Percentiles rank a stretch among this genome's conserved stretches.
Evolutionary conservation across 2,329 filamentous ascomycete genomes (phyloP).

Genomic region (Macroventuria anomochaeta): DNA sequence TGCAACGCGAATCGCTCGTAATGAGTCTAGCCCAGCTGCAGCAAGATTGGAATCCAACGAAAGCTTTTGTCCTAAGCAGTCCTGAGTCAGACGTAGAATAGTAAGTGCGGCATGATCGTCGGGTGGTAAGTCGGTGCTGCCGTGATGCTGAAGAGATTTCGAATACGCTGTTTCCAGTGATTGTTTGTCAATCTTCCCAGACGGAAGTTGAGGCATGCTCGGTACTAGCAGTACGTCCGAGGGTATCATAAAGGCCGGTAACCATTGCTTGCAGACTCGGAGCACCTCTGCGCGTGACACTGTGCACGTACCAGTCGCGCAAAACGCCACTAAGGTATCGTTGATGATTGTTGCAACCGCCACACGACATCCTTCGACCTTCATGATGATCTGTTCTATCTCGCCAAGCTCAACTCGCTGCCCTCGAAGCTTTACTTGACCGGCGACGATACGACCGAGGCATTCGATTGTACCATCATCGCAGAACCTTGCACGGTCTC

Average conservation of each 20-base stretch:
- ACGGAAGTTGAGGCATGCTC: constrained; percentile 76
- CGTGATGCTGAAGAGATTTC: constrained; percentile 28
- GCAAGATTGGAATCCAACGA: constrained; percentile 55
- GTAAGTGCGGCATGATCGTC: constrained; percentile 23
- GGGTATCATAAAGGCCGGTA: constrained; percentile 85
- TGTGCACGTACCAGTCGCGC: constrained; percentile 59
- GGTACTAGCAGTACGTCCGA: constrained; percentile 70
- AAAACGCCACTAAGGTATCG: constrained; percentile 77
- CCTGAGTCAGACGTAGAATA: constrained; percentile 53
- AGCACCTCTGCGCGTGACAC: constrained; percentile 57
- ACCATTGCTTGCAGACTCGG: constrained; percentile 71
- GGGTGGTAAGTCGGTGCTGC: constrained; percentile 12
- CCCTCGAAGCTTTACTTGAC: constrained; percentile 86
- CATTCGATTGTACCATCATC: constrained; percentile 78
- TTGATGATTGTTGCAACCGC: constrained; percentile 71
- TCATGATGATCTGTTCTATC: constrained; percentile 47
- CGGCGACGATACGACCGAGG: constrained; percentile 77
- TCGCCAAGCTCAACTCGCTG: constrained; percentile 81
- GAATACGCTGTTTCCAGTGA: constrained; percentile 64
- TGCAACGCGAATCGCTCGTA: constrained; percentile 67
- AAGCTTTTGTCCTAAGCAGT: constrained; percentile 52
- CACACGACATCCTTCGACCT: constrained; percentile 58
- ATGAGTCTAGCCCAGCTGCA: constrained; percentile 69
- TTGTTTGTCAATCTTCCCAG: constrained; percentile 82
- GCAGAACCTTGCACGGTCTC: constrained; percentile 77